Evolutionary conservation across 306 rosid species (phyloP).

Genomic region (Lathyrus tuberosus): DNA sequence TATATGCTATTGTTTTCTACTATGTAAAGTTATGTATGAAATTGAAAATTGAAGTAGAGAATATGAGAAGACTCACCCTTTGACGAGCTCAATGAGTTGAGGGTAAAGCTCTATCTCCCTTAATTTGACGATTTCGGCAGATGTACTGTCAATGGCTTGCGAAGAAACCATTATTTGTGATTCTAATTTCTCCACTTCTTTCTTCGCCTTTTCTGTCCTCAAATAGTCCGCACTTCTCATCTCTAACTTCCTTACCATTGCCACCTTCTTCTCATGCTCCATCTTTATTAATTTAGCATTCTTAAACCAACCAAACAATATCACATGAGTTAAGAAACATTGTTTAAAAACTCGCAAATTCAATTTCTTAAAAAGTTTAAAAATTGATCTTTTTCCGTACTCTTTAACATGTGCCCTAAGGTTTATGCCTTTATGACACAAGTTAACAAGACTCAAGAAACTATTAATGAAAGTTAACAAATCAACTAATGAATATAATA

Average conservation of each 20-base stretch:
- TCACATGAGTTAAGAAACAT: conserved; percentile 17
- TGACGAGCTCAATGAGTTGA: conserved; percentile 82
- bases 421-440: too few relatives aligned
- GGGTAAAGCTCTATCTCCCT: conserved; percentile 88
- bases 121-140: conserved; percentile 76
- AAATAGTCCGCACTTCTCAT: conserved; percentile 83
- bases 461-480: conserved; percentile 11
- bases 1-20: conserved; percentile 5
- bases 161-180: conserved; percentile 93
- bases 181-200: conserved; percentile 87
- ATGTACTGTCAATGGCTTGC: conserved; percentile 87
- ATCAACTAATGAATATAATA: background rate
- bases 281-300: conserved; percentile 70
- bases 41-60: conserved; percentile 14
- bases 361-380: too few relatives aligned
- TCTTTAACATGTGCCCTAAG: too few relatives aligned
- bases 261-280: conserved; percentile 77
- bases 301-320: conserved; percentile 48
- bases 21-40: background rate
- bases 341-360: too few relatives aligned
- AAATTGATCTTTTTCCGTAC: too few relatives aligned
- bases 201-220: conserved; percentile 87
- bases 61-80: conserved; percentile 68
- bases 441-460: background rate
- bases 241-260: conserved; percentile 75